phyloP scores from a whole-genome alignment of 2,329 filamentous ascomycete species.

The Cordyceps javanica region DNA sequence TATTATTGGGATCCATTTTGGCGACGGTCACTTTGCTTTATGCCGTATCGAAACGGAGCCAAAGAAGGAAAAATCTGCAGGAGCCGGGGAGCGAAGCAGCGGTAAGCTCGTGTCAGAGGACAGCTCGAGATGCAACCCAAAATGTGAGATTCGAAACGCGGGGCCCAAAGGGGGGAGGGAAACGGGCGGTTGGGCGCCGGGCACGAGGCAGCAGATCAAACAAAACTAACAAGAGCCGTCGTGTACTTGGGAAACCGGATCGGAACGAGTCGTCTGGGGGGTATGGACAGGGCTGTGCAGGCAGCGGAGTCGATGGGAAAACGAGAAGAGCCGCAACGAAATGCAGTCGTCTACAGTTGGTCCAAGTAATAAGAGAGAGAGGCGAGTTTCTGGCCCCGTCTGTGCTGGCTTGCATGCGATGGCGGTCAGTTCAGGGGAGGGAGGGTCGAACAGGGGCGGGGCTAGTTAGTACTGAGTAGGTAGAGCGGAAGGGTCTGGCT shows the following conservation, averaged over 20 bases:
- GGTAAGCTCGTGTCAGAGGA: conserved; percentile 13
- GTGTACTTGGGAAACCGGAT: too few relatives aligned
- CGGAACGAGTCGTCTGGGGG: too few relatives aligned
- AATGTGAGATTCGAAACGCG: conserved; percentile 12
- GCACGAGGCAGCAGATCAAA: not conserved
- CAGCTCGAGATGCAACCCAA: conserved; percentile 1
- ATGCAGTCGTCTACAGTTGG: not conserved
- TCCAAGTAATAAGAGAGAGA: not conserved
- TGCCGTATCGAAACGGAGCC: not conserved
- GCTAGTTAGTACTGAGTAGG: not conserved
- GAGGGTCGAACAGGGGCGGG: conserved; percentile 1
- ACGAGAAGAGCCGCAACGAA: not conserved
- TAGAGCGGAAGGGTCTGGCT: not conserved
- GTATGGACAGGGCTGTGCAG: not conserved
- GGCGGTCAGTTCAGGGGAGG: conserved; percentile 10
- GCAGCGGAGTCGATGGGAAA: not conserved
- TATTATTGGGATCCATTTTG: conserved; percentile 51
- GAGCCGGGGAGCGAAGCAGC: not conserved
- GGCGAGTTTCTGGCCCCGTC: not conserved
- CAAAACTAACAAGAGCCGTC: not conserved
- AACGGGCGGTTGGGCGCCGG: not conserved
- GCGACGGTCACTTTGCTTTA: not conserved
- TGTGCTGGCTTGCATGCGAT: conserved; percentile 7
- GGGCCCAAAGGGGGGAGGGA: not conserved
- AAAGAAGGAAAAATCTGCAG: not conserved